Evolutionary conservation across 352 stramenopile species (phyloP).

Genomic region (Phytophthora niederhauseri): DNA sequence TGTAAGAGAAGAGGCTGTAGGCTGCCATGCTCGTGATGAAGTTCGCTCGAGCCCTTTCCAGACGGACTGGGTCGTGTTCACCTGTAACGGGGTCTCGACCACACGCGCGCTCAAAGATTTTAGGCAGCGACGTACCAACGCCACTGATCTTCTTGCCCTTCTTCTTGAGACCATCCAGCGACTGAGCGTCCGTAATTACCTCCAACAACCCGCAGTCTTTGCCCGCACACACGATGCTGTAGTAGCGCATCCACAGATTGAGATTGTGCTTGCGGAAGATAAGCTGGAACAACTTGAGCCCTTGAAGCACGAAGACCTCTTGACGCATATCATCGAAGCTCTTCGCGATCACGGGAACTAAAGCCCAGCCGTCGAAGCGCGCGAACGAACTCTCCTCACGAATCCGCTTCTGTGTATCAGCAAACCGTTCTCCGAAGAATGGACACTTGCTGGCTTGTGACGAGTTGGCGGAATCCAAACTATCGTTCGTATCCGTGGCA

Average conservation of each 20-base stretch:
- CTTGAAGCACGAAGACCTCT: constrained; percentile 96
- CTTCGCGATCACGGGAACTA: constrained; percentile 96
- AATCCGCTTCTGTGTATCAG: constrained; percentile 88
- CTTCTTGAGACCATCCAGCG: constrained; percentile 96
- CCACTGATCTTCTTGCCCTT: constrained; percentile 56
- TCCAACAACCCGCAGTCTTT: constrained; percentile 95
- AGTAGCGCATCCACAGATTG: constrained; percentile 94
- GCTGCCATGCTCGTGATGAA: constrained; percentile 96
- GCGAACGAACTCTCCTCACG: constrained; percentile 70
- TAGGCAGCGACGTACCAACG: constrained; percentile 36
- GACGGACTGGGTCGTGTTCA: constrained; percentile 43
- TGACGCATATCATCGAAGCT: constrained; percentile 98
- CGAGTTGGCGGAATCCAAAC: constrained; percentile 20
- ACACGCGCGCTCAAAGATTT: constrained; percentile 62
- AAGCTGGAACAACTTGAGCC: constrained; percentile 93
- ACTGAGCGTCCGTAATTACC: constrained; percentile 95
- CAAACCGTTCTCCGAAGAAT: constrained; percentile 88
- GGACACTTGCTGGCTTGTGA: constrained; percentile 35
- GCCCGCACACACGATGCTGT: constrained; percentile 95
- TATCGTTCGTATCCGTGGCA: constrained; percentile 24
- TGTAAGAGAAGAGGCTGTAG: constrained; percentile 97
- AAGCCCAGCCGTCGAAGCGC: constrained; percentile 79
- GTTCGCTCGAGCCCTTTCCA: constrained; percentile 89
- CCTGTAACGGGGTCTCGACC: constrained; percentile 48
- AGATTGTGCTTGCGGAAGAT: constrained; percentile 93